These are phyloP conservation scores for Saccharum spontaneum DNA, from an alignment of 176 grass and related monocot species.

Conservation along the genomic window DNA sequence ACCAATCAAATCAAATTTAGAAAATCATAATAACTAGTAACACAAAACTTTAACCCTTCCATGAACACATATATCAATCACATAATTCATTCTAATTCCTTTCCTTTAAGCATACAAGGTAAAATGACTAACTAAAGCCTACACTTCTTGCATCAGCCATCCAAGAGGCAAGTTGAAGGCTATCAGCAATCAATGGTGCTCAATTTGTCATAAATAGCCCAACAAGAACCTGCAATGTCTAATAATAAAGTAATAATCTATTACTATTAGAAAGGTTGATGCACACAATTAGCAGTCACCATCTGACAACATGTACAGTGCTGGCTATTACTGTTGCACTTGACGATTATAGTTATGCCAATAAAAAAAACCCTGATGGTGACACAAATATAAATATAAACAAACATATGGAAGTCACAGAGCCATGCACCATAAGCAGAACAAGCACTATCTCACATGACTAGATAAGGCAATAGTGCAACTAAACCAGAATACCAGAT, in stretches of 20 bases:
- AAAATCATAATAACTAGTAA: neutral
- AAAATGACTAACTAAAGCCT: slow-evolving; percentile 1
- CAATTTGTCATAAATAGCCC: neutral
- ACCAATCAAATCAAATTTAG: neutral
- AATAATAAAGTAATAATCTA: neutral
- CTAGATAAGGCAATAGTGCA: neutral
- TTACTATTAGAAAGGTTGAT: neutral
- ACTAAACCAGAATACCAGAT: neutral
- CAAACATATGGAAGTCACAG: neutral
- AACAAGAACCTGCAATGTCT: slow-evolving; percentile 3
- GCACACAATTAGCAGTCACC: neutral
- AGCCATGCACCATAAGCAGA: neutral
- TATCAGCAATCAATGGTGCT: neutral
- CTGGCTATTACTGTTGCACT: neutral
- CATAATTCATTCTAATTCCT: neutral
- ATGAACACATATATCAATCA: neutral
- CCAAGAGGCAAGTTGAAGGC: neutral
- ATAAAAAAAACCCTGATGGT: neutral
- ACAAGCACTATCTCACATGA: neutral
- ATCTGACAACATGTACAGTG: neutral
- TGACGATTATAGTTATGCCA: neutral
- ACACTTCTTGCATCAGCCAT: neutral
- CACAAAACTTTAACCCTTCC: neutral
- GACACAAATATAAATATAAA: neutral
- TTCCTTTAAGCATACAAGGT: neutral